These are phyloP conservation scores for Westerdykella ornata DNA, from an alignment of 2,329 filamentous ascomycete genomes.

Conservation along the genomic window DNA sequence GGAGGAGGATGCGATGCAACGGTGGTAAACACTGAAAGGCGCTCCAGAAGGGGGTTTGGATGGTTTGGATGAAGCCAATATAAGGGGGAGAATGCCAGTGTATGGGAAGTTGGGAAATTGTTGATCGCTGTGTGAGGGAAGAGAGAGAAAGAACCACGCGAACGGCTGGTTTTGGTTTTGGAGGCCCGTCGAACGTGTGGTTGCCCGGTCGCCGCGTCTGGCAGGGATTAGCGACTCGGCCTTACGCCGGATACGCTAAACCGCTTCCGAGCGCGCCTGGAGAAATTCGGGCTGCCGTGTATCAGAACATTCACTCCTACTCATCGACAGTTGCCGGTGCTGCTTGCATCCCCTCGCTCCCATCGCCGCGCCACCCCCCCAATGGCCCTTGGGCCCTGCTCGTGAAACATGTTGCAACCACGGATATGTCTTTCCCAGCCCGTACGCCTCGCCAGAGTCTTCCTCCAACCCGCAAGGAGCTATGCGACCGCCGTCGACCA, in stretches of 20 bases:
- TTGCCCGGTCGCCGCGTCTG: slow-evolving; percentile 1
- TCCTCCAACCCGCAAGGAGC: slow-evolving; percentile 43
- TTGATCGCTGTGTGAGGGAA: not conserved
- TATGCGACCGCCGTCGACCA: slow-evolving; percentile 47
- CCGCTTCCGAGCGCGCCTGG: slow-evolving; percentile 17
- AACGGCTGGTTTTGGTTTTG: slow-evolving; percentile 7
- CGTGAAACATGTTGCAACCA: slow-evolving; percentile 56
- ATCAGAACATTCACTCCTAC: not conserved
- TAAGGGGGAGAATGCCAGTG: not conserved
- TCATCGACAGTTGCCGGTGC: slow-evolving; percentile 16
- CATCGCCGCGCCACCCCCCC: slow-evolving; percentile 3
- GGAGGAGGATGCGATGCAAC: slow-evolving; percentile 3
- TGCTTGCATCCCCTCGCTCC: slow-evolving; percentile 16
- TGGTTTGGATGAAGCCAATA: slow-evolving; percentile 2
- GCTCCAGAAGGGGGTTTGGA: not conserved
- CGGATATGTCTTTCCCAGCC: slow-evolving; percentile 53
- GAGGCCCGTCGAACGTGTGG: not conserved
- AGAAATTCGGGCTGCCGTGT: slow-evolving; percentile 22
- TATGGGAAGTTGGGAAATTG: not conserved
- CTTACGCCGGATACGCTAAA: slow-evolving; percentile 11
- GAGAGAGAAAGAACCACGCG: slow-evolving; percentile 3
- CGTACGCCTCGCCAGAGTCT: slow-evolving; percentile 44
- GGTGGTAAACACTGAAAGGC: too few relatives aligned
- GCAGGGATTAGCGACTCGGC: not conserved
- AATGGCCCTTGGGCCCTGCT: slow-evolving; percentile 11